These are phyloP conservation scores for Climacium dendroides DNA, from an alignment of 225 moss, liverwort and hornwort genomes.

Conservation along the genomic window DNA sequence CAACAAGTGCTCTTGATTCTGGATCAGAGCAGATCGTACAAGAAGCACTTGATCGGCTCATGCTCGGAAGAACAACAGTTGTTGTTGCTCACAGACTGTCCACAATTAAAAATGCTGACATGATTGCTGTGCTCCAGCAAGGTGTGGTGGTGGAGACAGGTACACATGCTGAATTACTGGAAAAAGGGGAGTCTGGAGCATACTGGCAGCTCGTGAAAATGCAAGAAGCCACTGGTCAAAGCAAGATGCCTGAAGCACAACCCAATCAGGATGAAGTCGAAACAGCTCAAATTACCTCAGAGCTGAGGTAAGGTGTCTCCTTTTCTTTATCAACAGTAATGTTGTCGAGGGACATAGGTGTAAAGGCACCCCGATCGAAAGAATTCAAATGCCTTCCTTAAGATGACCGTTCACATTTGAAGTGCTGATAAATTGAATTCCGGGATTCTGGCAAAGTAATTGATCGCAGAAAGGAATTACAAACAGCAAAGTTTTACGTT, in stretches of 20 bases:
- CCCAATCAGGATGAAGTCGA: slow-evolving; percentile 26
- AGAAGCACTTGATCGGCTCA: slow-evolving; percentile 52
- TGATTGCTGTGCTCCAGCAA: slow-evolving; percentile 65
- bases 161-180: slow-evolving; percentile 26
- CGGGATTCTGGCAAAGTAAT: neutral
- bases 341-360: neutral
- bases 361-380: neutral
- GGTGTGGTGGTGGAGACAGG: slow-evolving; percentile 75
- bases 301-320: slow-evolving; percentile 3
- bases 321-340: neutral
- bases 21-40: slow-evolving; percentile 58
- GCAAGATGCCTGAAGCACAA: slow-evolving; percentile 13
- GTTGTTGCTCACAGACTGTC: slow-evolving; percentile 65
- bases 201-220: slow-evolving; percentile 51
- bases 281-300: slow-evolving; percentile 24
- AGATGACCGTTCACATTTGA: neutral
- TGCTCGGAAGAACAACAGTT: slow-evolving; percentile 65
- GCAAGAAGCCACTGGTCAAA: slow-evolving; percentile 33
- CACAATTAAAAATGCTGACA: slow-evolving; percentile 55
- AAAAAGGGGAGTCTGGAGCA: slow-evolving; percentile 31
- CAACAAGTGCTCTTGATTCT: slow-evolving; percentile 68
- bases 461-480: neutral
- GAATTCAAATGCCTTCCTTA: neutral
- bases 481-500: neutral
- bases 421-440: neutral